These are phyloP conservation scores for Tremella mesenterica DNA, from an alignment of 768 basidiomycete genomes.

Conservation along the genomic window DNA sequence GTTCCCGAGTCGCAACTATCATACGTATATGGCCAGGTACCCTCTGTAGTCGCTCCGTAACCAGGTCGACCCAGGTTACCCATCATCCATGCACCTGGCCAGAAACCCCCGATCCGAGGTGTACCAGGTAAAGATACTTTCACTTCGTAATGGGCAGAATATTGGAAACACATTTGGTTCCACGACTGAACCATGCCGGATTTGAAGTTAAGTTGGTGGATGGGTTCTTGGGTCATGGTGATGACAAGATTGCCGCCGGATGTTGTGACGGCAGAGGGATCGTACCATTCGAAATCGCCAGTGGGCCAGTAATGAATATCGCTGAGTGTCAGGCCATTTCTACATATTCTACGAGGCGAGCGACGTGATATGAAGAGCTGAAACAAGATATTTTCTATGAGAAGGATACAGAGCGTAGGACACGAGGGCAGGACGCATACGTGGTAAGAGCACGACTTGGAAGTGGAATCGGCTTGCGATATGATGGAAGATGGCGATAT, in stretches of 20 bases:
- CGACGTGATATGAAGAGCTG: too few relatives aligned
- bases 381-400: too few relatives aligned
- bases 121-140: conserved; percentile 39
- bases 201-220: conserved; percentile 73
- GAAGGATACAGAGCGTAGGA: too few relatives aligned
- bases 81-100: conserved; percentile 84
- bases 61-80: conserved; percentile 82
- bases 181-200: conserved; percentile 59
- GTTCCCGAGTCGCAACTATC: conserved; percentile 79
- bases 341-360: too few relatives aligned
- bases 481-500: too few relatives aligned
- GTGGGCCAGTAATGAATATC: conserved; percentile 74
- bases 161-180: conserved; percentile 90
- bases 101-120: conserved; percentile 45
- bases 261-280: conserved; percentile 52
- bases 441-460: too few relatives aligned
- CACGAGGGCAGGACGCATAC: too few relatives aligned
- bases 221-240: conserved; percentile 61
- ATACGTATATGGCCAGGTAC: conserved; percentile 77
- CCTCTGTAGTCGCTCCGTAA: conserved; percentile 82
- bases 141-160: conserved; percentile 72
- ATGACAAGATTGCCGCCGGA: conserved; percentile 68
- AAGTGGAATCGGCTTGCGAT: too few relatives aligned
- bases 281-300: conserved; percentile 64
- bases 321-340: not conserved